Evolutionary conservation across 441 rosid genomes (phyloP), one percentile per base, ranked within the genome.

Genomic region (Populus trichocarpa): DNA sequence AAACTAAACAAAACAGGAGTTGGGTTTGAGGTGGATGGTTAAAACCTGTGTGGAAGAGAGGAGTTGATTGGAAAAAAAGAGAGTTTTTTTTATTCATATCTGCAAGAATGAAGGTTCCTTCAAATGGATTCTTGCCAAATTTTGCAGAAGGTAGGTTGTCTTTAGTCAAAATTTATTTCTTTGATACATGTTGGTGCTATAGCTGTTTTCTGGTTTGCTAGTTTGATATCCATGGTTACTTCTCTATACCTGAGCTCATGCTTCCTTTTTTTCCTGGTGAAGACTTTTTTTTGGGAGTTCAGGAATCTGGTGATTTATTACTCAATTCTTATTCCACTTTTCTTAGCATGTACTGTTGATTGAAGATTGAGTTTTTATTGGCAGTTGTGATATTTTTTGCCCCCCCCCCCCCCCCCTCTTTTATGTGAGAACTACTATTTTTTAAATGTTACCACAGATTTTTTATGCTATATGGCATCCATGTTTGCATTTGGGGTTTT

Each of bases 31-130:
- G 67, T 74, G 11, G 81, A 63, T 80, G 78, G 77, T 71, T 28
- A 42, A 77, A 46, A 33, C 64, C 73, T 53, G 74, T 59, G 32
- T 26, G 81, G 79, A 78, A 73, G 71, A 81, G 61, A 69, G 75
- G 70, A 80, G 82, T 85, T 82, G 84, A 75, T 86, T 77, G 86
- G 78, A 79, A 59, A 73, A 69, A 50, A 72, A 69, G 5, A 42
- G 65, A 35, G 3, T 50, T 71, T 66, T 72, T 32, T 46, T 67
- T 28, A 70, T 69, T 74, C 69, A 30, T 80, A 70, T 46, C 72
- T 79, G 77, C 67, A 75, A 88, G 76, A 88, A 96, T 96, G 98
- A 96, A 92, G 93, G 85, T 88, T 87, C 92, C 94, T 79, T 77
- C 97, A 78, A 94, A 91, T 93, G 99, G 97, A 59, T 89, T 85